These are phyloP conservation scores for Brettanomyces nanus DNA, from an alignment of 805 yeast genomes.

Conservation along the genomic window DNA sequence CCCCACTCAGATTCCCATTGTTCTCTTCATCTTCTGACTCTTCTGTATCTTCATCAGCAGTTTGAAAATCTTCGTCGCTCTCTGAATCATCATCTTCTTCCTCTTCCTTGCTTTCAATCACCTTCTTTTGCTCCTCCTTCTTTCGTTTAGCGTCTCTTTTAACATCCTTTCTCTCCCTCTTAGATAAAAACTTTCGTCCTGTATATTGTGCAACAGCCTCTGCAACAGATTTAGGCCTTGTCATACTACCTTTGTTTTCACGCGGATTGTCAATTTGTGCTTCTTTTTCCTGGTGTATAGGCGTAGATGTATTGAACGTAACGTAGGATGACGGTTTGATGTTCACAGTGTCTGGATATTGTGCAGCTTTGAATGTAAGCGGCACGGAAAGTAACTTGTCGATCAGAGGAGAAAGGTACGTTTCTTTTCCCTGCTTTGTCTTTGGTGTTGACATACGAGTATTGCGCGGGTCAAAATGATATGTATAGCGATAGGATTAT, in stretches of 20 bases:
- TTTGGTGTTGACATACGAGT: neutral
- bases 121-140: slow-evolving; percentile 3
- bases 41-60: slow-evolving; percentile 21
- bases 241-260: slow-evolving; percentile 11
- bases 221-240: slow-evolving; percentile 40
- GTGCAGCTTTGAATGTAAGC: slow-evolving; percentile 54
- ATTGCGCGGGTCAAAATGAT: too few species aligned
- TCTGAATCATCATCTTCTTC: slow-evolving; percentile 4
- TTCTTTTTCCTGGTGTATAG: too few species aligned
- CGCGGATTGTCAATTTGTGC: neutral
- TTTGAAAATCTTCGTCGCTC: slow-evolving; percentile 21
- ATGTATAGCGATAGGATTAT: too few species aligned
- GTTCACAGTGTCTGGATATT: slow-evolving; percentile 39
- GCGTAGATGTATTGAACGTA: slow-evolving; percentile 20
- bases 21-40: slow-evolving; percentile 16
- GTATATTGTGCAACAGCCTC: slow-evolving; percentile 54
- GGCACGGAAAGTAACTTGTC: slow-evolving; percentile 58
- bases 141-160: slow-evolving; percentile 2
- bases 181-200: slow-evolving; percentile 26
- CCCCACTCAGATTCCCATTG: slow-evolving; percentile 24
- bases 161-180: slow-evolving; percentile 1
- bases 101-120: slow-evolving; percentile 1
- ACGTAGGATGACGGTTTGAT: slow-evolving; percentile 42
- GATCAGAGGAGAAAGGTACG: slow-evolving; percentile 38
- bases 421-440: neutral